A percentile compares a stretch with the other conserved stretches of the same genome.
Evolutionary conservation across 2,329 filamentous ascomycete species (phyloP).

Genomic region (Arachnopeziza araneosa): DNA sequence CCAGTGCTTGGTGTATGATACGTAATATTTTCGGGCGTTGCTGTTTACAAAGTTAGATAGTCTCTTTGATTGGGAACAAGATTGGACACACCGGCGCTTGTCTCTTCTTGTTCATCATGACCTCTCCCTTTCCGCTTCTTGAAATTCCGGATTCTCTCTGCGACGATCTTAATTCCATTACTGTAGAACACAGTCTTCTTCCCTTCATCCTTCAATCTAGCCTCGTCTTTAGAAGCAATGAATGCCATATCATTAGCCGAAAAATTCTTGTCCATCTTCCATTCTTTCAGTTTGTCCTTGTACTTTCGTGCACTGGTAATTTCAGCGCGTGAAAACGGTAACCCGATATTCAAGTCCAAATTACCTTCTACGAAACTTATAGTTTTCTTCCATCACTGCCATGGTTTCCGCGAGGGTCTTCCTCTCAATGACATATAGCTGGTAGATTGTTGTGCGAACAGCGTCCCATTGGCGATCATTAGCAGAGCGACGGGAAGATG

Average conservation of each 20-base stretch:
- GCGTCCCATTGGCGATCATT: not conserved
- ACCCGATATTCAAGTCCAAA: not conserved
- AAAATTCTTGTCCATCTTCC: not conserved
- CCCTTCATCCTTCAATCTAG: not conserved
- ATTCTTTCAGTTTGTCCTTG: not conserved
- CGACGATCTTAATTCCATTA: not conserved
- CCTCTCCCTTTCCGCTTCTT: not conserved
- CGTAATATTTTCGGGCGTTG: not conserved
- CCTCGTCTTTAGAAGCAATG: not conserved
- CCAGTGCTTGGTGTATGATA: not conserved
- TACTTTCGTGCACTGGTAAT: not conserved
- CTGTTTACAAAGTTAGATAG: not conserved
- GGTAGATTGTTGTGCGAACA: not conserved
- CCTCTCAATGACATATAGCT: not conserved
- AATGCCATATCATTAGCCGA: not conserved
- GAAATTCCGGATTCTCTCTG: not conserved
- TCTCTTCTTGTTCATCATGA: not conserved
- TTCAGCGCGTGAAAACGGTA: not conserved
- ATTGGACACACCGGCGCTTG: not conserved
- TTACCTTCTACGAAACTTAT: not conserved
- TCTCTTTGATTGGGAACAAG: not conserved
- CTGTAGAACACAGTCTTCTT: not conserved
- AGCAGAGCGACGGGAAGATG: not conserved
- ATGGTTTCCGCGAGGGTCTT: not conserved
- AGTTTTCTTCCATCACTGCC: not conserved